Percentiles rank a stretch among this genome's conserved stretches.
These are phyloP conservation scores for Fusarium cyanostomum DNA, from an alignment of 2,329 filamentous ascomycete genomes.

Conservation along the genomic window DNA sequence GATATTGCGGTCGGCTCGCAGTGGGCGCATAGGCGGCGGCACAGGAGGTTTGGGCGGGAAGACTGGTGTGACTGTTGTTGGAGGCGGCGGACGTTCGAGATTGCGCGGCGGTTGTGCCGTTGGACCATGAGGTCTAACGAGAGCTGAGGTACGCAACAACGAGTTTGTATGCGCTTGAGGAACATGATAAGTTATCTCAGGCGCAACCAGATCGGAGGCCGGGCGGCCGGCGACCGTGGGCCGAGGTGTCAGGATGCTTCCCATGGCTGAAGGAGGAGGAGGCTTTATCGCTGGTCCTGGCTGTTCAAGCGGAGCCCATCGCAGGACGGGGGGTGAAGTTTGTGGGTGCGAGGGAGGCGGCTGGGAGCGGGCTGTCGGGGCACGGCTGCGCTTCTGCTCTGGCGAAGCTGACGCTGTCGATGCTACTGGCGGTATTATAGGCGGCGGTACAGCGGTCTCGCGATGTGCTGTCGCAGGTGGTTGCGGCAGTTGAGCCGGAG, in stretches of 20 bases:
- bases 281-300: constrained; percentile 27
- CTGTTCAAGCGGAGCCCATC: constrained; percentile 42
- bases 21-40: constrained; percentile 45
- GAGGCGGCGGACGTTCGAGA: constrained; percentile 41
- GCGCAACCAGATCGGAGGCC: constrained; percentile 50
- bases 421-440: constrained; percentile 25
- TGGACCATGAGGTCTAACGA: constrained; percentile 49
- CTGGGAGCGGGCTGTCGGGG: constrained; percentile 12
- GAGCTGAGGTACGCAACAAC: constrained; percentile 41
- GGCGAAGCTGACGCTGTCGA: constrained; percentile 12
- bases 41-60: constrained; percentile 48
- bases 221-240: constrained; percentile 34
- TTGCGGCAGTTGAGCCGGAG: constrained; percentile 46
- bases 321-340: constrained; percentile 31
- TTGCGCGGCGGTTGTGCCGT: constrained; percentile 46
- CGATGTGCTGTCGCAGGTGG: constrained; percentile 30
- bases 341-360: constrained; percentile 12
- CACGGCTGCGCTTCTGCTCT: constrained; percentile 37
- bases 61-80: constrained; percentile 47
- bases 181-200: constrained; percentile 54
- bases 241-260: constrained; percentile 29
- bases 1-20: constrained; percentile 75
- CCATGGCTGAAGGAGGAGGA: constrained; percentile 32
- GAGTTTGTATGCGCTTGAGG: constrained; percentile 46
- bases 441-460: constrained; percentile 29